phyloP scores from a whole-genome alignment of 352 stramenopile genomes.

The Thraustochytrium sp. region DNA sequence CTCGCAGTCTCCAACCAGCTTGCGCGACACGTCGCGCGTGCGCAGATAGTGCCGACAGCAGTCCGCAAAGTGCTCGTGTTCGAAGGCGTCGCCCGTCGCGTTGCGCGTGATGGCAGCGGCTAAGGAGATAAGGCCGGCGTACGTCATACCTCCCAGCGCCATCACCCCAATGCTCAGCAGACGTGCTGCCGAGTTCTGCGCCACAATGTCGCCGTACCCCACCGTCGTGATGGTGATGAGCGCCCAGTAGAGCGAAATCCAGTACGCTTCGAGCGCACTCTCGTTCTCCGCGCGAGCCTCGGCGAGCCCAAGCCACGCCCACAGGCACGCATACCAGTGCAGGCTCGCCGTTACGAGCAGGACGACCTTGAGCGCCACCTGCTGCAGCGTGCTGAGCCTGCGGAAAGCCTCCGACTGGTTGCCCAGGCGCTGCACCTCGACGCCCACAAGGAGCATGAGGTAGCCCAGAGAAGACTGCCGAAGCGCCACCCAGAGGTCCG shows the following conservation, averaged over 20 bases:
- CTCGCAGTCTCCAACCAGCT: background rate
- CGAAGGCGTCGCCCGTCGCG: background rate
- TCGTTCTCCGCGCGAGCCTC: background rate
- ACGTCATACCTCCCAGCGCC: background rate
- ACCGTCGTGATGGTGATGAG: conserved; percentile 36
- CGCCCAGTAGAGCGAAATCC: conserved; percentile 16
- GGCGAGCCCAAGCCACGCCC: background rate
- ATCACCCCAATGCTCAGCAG: background rate
- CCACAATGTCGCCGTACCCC: conserved; percentile 7
- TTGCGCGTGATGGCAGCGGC: conserved; percentile 11
- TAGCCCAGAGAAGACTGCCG: background rate
- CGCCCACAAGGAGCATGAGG: background rate
- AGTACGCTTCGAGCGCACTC: too few species aligned
- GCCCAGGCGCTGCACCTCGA: background rate
- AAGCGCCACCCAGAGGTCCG: background rate
- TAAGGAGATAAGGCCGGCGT: background rate
- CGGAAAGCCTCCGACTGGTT: background rate
- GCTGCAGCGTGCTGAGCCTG: background rate
- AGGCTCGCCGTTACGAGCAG: background rate
- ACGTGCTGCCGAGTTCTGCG: background rate
- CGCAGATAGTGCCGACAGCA: conserved; percentile 15
- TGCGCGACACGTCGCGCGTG: background rate
- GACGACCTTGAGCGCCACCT: background rate
- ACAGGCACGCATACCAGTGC: conserved; percentile 31
- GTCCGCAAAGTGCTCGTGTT: conserved; percentile 21